phyloP scores from a whole-genome alignment of 805 yeast genomes.

The Ogataea trehaloabstinens region DNA sequence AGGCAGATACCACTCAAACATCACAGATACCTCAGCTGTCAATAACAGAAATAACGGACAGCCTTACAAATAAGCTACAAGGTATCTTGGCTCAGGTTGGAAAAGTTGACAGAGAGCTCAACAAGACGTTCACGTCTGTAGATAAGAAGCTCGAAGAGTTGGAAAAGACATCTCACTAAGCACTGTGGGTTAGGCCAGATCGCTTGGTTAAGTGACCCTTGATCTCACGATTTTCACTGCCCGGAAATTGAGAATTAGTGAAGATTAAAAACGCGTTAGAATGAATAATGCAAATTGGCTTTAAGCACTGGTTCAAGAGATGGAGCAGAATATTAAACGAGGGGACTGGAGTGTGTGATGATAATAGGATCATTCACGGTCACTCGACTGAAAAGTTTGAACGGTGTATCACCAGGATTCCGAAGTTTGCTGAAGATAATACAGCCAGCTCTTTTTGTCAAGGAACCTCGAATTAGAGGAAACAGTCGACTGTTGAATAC shows the following conservation, averaged over 20 bases:
- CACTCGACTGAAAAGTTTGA: slow-evolving; percentile 4
- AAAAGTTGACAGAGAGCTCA: slow-evolving; percentile 22
- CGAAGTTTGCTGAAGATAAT: slow-evolving; percentile 3
- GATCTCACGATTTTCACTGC: no score
- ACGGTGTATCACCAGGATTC: slow-evolving; percentile 1
- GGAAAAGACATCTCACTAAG: slow-evolving; percentile 5
- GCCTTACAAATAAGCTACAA: slow-evolving; percentile 20
- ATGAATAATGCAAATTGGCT: no score
- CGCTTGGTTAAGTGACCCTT: no score
- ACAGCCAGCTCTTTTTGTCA: slow-evolving; percentile 12
- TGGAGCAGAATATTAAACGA: no score
- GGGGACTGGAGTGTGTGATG: no score
- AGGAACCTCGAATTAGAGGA: slow-evolving; percentile 7
- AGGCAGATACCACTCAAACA: background rate
- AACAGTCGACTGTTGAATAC: slow-evolving; percentile 8
- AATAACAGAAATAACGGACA: slow-evolving; percentile 24
- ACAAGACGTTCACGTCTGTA: slow-evolving; percentile 15
- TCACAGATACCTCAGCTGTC: slow-evolving; percentile 11
- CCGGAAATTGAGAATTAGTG: no score
- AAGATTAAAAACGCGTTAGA: no score
- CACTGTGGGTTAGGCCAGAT: no score
- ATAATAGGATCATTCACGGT: slow-evolving; percentile 19
- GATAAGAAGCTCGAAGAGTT: slow-evolving; percentile 20
- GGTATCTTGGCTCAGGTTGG: slow-evolving; percentile 22
- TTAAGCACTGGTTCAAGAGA: no score